Base-by-base conservation (phyloP, 495 filamentous ascomycete genomes). In the Penicillium malachiteum region DNA sequence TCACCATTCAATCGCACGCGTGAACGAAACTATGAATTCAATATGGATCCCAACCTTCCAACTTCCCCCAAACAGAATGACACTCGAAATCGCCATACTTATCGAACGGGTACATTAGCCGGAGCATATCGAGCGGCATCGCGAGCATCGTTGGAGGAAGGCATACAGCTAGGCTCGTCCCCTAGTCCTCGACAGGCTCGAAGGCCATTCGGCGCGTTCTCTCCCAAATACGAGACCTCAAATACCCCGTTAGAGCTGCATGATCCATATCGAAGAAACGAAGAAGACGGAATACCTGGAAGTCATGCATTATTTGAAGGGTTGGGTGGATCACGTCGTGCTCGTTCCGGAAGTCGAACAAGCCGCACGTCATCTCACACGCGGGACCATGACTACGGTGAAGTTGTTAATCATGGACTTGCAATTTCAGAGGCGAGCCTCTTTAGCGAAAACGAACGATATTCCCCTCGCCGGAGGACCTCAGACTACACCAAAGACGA, bases 261-360 rank as follows among this genome's bases (percentile, higher is more conserved):
- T 14, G 76, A 81, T 55, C 63, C 68, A 6, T 81, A 82, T 54
- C 64, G 69, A 44, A 70, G 69, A 48, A 79, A 79, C 43, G 66
- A 74, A 14, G 76, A 78, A 41, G 76, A 74, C 18, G 70, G 71
- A 16, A 66, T 69, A 16, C 52, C 81, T 17, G 68, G 70, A 3
- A 70, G 80, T 35, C 55, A 68, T 2, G 68, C 68, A 4, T 54
- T 55, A 21, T 64, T 69, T 21, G 62, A 71, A 11, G 71, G 70
- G 37, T 58, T 63, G 55, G 64, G 68, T 13, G 50, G 49, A 26
- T 51, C 46, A 7, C 34, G 12, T 16, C 49, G 46, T 10, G 46
- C 48, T 17, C 58, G 54, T 33, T 52, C 64, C 1, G 46, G 48
- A 32, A 66, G 62, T 53, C 70, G 50, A 47, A 57, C 65, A 32